These are phyloP conservation scores for Cutaneotrichosporon daszewskae DNA, from an alignment of 1,284 basidiomycete species.

Conservation along the genomic window DNA sequence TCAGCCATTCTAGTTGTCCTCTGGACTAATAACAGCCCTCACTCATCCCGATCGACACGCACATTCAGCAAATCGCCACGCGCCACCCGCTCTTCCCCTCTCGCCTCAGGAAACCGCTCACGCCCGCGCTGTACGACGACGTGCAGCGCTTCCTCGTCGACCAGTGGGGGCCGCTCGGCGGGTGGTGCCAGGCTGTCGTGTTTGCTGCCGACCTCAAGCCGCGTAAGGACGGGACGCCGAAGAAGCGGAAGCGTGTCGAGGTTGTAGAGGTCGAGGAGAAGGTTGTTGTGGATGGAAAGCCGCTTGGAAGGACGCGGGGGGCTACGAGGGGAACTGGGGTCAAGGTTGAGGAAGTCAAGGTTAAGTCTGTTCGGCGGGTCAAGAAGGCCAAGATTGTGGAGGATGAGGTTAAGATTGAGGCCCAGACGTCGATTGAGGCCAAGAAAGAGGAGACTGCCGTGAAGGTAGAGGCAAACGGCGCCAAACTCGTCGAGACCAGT, in stretches of 20 bases:
- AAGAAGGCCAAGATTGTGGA: no score
- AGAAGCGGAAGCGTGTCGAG: not conserved
- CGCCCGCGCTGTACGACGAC: conserved; percentile 69
- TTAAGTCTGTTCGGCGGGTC: no score
- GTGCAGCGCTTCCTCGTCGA: conserved; percentile 60
- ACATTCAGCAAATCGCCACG: conserved; percentile 77
- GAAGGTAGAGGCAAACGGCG: no score
- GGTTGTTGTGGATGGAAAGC: not conserved
- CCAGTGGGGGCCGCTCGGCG: conserved; percentile 78
- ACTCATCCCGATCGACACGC: conserved; percentile 86
- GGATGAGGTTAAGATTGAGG: no score
- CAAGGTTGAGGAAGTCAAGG: no score
- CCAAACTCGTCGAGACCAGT: no score
- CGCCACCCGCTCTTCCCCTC: conserved; percentile 70
- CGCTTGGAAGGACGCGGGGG: no score
- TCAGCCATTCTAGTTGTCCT: not conserved
- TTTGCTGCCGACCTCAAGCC: conserved; percentile 30
- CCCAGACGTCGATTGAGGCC: no score
- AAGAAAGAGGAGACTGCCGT: no score
- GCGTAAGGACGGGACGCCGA: not conserved
- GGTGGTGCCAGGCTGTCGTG: conserved; percentile 83
- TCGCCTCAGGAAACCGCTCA: conserved; percentile 56
- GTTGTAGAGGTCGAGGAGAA: not conserved
- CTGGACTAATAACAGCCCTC: no score
- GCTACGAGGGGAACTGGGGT: no score